These are phyloP conservation scores for Ophiosphaerella korrae DNA, from an alignment of 2,329 filamentous ascomycete genomes.

Conservation along the genomic window DNA sequence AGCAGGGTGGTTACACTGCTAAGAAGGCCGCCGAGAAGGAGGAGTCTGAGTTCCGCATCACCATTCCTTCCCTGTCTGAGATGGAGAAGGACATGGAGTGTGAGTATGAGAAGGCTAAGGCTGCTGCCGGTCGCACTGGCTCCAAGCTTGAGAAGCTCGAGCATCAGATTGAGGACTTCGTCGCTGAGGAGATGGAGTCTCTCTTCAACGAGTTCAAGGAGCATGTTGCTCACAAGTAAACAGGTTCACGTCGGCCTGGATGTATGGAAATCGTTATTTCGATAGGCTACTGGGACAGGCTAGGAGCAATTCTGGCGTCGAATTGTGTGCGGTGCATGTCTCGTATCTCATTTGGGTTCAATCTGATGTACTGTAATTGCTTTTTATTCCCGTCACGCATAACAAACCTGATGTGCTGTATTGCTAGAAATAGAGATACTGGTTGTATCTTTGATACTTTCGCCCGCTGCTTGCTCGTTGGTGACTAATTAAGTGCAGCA, in stretches of 20 bases:
- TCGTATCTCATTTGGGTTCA: too few relatives aligned
- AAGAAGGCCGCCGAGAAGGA: constrained; percentile 33
- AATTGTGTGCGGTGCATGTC: too few relatives aligned
- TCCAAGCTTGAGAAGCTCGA: constrained; percentile 52
- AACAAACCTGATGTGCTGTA: too few relatives aligned
- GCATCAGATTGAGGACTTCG: constrained; percentile 53
- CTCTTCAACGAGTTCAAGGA: constrained; percentile 60
- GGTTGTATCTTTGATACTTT: too few relatives aligned
- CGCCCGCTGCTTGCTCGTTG: too few relatives aligned
- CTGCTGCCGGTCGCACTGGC: constrained; percentile 48
- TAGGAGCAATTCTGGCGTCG: too few relatives aligned
- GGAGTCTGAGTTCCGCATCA: constrained; percentile 48
- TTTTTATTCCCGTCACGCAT: too few relatives aligned
- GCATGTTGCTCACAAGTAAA: constrained; percentile 42
- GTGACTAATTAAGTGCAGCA: not conserved
- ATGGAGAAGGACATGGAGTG: constrained; percentile 43
- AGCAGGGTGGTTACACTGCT: constrained; percentile 72
- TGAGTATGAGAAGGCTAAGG: constrained; percentile 45
- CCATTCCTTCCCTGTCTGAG: constrained; percentile 44
- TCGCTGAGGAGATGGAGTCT: constrained; percentile 56
- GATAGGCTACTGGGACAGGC: too few relatives aligned
- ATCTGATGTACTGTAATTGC: too few relatives aligned
- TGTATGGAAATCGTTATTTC: too few relatives aligned
- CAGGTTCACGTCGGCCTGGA: too few relatives aligned
- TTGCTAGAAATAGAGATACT: too few relatives aligned